phyloP scores from a whole-genome alignment of 1,284 basidiomycete species.

The Sutorius eximius region DNA sequence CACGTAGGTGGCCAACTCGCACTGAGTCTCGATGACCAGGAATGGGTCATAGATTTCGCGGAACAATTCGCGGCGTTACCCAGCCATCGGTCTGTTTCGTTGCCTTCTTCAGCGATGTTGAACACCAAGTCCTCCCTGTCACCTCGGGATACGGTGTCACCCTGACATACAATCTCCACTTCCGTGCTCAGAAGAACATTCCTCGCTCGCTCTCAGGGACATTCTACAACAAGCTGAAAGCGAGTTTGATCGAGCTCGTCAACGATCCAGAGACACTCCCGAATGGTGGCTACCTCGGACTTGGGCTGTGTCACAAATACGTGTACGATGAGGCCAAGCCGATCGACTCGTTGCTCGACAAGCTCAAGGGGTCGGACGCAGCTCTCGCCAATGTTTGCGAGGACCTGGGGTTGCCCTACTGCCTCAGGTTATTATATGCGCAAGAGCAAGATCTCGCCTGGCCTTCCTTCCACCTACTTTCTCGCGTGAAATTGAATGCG shows the following conservation, averaged over 20 bases:
- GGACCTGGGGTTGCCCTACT: not conserved
- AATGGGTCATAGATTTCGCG: too few species aligned
- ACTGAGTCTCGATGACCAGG: too few species aligned
- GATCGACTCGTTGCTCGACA: not conserved
- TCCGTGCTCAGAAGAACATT: too few species aligned
- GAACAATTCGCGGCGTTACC: too few species aligned
- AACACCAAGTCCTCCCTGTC: too few species aligned
- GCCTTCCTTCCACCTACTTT: not conserved
- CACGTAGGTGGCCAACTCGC: too few species aligned
- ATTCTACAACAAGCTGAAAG: not conserved
- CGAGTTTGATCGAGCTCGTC: not conserved
- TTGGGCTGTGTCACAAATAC: not conserved
- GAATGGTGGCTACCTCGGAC: not conserved
- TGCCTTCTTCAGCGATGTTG: too few species aligned
- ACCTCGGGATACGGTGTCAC: too few species aligned
- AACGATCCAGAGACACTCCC: not conserved
- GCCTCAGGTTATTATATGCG: not conserved
- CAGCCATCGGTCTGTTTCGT: too few species aligned
- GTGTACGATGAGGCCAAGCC: not conserved
- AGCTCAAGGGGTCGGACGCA: not conserved
- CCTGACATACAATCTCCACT: too few species aligned
- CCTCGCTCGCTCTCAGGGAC: too few species aligned
- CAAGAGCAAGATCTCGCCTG: not conserved
- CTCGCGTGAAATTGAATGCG: not conserved
- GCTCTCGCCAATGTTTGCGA: not conserved